These are phyloP conservation scores for Claviceps sp. DNA, from an alignment of 2,329 filamentous ascomycete genomes.

Conservation along the genomic window DNA sequence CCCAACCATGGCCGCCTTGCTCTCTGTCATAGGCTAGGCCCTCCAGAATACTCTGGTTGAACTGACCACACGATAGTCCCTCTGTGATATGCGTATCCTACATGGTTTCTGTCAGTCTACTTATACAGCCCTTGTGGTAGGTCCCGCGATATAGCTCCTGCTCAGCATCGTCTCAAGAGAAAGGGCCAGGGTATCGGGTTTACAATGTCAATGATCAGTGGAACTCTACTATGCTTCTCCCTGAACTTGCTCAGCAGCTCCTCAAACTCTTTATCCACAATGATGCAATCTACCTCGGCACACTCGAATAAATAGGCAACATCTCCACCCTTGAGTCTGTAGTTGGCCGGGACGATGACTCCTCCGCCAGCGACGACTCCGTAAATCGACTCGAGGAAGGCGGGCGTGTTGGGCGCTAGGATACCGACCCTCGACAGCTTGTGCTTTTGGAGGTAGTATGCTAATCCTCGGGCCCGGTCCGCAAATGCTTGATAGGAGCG, in stretches of 20 bases:
- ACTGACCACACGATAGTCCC: conserved; percentile 63
- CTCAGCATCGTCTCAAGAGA: too few relatives aligned
- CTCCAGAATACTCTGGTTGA: conserved; percentile 71
- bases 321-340: conserved; percentile 64
- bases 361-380: conserved; percentile 72
- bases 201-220: conserved; percentile 59
- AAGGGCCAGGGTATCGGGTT: background rate
- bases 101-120: background rate
- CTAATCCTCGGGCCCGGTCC: conserved; percentile 76
- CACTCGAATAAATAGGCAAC: conserved; percentile 84
- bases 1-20: conserved; percentile 61
- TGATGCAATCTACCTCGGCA: conserved; percentile 72
- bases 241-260: conserved; percentile 55
- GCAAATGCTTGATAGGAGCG: conserved; percentile 72
- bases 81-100: conserved; percentile 68
- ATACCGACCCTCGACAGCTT: conserved; percentile 68
- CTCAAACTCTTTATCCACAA: conserved; percentile 73
- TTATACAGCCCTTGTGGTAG: too few relatives aligned
- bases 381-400: conserved; percentile 83
- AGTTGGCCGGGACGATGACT: conserved; percentile 56
- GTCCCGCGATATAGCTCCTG: too few relatives aligned
- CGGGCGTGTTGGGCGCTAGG: conserved; percentile 82
- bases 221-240: conserved; percentile 45
- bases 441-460: conserved; percentile 72
- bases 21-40: conserved; percentile 59